phyloP scores from a whole-genome alignment of 2,329 filamentous ascomycete species.

The Penicillium sp. region DNA sequence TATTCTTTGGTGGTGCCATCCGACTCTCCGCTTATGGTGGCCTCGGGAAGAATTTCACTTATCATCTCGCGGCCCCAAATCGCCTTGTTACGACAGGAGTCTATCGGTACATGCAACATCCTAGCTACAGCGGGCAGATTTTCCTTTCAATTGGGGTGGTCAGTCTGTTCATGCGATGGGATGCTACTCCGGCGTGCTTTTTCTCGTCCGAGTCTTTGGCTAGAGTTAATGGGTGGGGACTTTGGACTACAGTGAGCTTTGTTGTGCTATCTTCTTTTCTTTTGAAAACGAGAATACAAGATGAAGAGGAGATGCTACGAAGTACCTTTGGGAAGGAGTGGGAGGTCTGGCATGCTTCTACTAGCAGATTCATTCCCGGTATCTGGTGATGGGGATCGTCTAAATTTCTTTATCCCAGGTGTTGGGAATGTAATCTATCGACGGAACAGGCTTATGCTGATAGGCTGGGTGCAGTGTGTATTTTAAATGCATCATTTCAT shows the following conservation, averaged over 20 bases:
- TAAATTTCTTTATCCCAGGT: neutral
- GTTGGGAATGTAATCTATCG: neutral
- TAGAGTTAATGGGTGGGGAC: slow-evolving; percentile 18
- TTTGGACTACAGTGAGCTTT: neutral
- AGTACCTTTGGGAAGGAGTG: slow-evolving; percentile 57
- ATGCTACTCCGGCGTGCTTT: slow-evolving; percentile 49
- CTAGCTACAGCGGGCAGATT: slow-evolving; percentile 54
- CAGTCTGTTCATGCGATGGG: slow-evolving; percentile 41
- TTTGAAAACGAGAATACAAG: slow-evolving; percentile 43
- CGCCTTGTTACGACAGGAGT: slow-evolving; percentile 53
- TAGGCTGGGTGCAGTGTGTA: neutral
- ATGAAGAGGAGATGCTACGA: slow-evolving; percentile 61
- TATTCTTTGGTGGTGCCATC: slow-evolving; percentile 29
- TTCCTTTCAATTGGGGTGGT: slow-evolving; percentile 31
- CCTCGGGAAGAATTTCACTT: slow-evolving; percentile 60
- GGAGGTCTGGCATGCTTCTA: slow-evolving; percentile 54
- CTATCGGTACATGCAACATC: slow-evolving; percentile 57
- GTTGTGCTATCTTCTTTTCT: slow-evolving; percentile 12
- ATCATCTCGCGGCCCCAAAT: slow-evolving; percentile 54
- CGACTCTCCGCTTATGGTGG: slow-evolving; percentile 47
- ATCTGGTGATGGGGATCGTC: slow-evolving; percentile 35
- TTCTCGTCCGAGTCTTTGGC: slow-evolving; percentile 15
- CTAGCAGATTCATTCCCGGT: slow-evolving; percentile 55
- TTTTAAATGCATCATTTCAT: no score
- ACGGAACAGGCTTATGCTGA: neutral